Evolutionary conservation across 176 grass and related monocot species (phyloP).

Genomic region (maize (Zea mays)): DNA sequence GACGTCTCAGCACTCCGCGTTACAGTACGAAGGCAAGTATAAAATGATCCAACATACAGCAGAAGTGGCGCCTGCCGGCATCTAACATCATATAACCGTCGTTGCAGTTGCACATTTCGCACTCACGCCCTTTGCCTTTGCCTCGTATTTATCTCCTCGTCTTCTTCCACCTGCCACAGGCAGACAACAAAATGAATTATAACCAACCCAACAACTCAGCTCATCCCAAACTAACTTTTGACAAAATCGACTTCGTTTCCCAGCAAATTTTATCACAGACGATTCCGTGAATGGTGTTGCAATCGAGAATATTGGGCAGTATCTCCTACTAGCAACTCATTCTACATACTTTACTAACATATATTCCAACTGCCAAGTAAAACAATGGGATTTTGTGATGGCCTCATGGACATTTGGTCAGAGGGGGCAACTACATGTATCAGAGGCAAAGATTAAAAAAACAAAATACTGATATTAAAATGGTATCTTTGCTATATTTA

Average conservation of each 20-base stretch:
- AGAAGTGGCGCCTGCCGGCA: slow-evolving; percentile 4
- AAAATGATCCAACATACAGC: background rate
- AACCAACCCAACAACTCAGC: background rate
- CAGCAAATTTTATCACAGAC: background rate
- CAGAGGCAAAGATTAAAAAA: background rate
- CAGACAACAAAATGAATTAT: background rate
- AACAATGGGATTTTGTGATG: background rate
- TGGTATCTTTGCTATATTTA: slow-evolving; percentile 28
- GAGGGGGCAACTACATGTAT: background rate
- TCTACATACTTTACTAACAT: background rate
- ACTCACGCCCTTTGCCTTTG: slow-evolving; percentile 32
- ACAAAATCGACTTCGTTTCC: background rate
- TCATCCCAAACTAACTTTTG: background rate
- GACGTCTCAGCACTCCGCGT: background rate
- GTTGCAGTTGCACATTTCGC: slow-evolving; percentile 17
- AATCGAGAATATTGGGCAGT: background rate
- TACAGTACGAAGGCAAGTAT: background rate
- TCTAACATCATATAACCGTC: background rate
- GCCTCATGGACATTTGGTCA: background rate
- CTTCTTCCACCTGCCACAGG: slow-evolving; percentile 41
- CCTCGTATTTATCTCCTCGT: slow-evolving; percentile 33
- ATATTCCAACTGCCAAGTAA: background rate
- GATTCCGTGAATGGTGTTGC: background rate
- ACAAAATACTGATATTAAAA: background rate
- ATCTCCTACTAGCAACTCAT: background rate